Evolutionary conservation across 768 basidiomycete genomes (phyloP).

Genomic region (Phylloporus rhodoxanthus): DNA sequence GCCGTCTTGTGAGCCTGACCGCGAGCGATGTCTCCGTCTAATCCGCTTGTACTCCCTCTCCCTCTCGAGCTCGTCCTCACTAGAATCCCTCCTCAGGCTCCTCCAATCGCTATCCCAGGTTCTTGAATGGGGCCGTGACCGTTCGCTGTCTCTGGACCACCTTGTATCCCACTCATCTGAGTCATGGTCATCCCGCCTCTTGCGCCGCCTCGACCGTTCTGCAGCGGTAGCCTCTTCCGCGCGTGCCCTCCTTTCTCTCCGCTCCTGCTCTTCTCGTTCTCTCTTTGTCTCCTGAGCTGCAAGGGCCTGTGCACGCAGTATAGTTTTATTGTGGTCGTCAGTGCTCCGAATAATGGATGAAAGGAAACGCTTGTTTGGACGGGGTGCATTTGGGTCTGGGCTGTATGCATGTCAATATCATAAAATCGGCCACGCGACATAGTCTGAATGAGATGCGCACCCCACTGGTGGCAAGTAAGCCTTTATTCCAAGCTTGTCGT

Average conservation of each 20-base stretch:
- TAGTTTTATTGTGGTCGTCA: slow-evolving; percentile 90
- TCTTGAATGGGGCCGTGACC: slow-evolving; percentile 37
- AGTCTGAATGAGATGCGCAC: slow-evolving; percentile 34
- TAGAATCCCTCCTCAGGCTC: slow-evolving; percentile 40
- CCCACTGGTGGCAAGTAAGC: slow-evolving; percentile 63
- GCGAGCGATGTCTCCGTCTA: slow-evolving; percentile 25
- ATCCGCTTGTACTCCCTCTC: slow-evolving; percentile 17
- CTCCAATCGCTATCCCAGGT: slow-evolving; percentile 42
- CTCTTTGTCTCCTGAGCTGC: slow-evolving; percentile 70
- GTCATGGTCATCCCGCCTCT: slow-evolving; percentile 27
- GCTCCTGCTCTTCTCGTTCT: slow-evolving; percentile 61
- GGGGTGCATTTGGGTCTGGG: slow-evolving; percentile 66
- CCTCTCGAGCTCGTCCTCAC: slow-evolving; percentile 28
- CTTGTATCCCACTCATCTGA: slow-evolving; percentile 31
- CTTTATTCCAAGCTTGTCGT: slow-evolving; percentile 67
- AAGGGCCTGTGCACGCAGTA: slow-evolving; percentile 65
- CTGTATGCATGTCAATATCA: slow-evolving; percentile 30
- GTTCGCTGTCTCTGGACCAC: slow-evolving; percentile 40
- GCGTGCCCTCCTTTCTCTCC: slow-evolving; percentile 53
- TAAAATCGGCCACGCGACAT: background rate
- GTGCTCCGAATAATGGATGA: slow-evolving; percentile 86
- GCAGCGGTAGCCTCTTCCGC: slow-evolving; percentile 75
- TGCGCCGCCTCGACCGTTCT: slow-evolving; percentile 44
- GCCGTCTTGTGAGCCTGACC: slow-evolving; percentile 25
- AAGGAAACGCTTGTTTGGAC: slow-evolving; percentile 77